Percentiles rank a stretch among this genome's conserved stretches.
Conservation (phyloP, 2,329 filamentous ascomycete species). For the Cladophialophora carrionii region DNA sequence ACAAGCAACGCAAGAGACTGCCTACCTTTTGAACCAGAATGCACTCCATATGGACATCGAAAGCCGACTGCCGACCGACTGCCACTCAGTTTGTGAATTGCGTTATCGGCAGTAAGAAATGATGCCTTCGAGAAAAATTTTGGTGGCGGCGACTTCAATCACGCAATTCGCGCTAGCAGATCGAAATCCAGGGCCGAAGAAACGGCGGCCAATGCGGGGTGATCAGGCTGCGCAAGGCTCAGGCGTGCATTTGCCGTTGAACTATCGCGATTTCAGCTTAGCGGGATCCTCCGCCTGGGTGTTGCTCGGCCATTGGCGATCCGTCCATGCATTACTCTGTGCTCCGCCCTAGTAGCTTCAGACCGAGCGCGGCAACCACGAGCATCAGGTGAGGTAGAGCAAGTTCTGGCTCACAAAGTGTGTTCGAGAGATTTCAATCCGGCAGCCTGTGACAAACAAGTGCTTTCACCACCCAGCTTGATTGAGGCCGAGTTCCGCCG, state of each 20-base stretch:
- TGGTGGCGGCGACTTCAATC: slow-evolving; percentile 18
- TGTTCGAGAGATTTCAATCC: not conserved
- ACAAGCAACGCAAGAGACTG: slow-evolving; percentile 17
- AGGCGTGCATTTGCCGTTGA: not conserved
- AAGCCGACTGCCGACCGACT: slow-evolving; percentile 24
- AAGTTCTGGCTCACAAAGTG: not conserved
- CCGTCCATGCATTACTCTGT: not conserved
- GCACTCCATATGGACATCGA: slow-evolving; percentile 15
- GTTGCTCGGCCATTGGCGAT: not conserved
- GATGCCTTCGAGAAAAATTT: slow-evolving; percentile 17
- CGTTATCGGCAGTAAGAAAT: slow-evolving; percentile 18
- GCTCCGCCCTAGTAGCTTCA: not conserved
- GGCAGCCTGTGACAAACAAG: not conserved
- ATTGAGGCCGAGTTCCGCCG: not conserved
- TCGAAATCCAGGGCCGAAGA: slow-evolving; percentile 22
- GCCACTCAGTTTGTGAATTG: slow-evolving; percentile 18
- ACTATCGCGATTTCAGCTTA: not conserved
- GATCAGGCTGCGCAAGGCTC: slow-evolving; percentile 3
- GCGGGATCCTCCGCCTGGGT: not conserved
- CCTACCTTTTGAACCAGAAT: slow-evolving; percentile 13
- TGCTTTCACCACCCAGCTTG: not conserved
- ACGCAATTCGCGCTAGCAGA: slow-evolving; percentile 22
- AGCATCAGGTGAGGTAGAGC: not conserved
- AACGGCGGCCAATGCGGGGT: not conserved
- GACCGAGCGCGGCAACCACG: not conserved